Evolutionary conservation across 331 rosid species (phyloP), one percentile per base, ranked within the genome.

Genomic region (Stylosanthes scabra): DNA sequence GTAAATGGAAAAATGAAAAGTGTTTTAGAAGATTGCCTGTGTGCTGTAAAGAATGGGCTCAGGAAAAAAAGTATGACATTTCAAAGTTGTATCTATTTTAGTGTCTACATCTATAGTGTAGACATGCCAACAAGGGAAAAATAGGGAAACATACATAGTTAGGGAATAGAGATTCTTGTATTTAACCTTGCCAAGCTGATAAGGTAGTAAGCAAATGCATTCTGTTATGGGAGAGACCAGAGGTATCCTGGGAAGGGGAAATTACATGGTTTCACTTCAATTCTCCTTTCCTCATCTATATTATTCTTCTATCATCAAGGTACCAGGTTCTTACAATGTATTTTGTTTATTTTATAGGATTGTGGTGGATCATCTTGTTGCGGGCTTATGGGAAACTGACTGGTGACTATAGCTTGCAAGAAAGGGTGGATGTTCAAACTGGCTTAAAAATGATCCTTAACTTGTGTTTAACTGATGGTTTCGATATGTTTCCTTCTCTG

Each of bases 331-430:
- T 31, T 31, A 31, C 0, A 5, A 31, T 50, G 47, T n/a, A 7
- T 64, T 41, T 64, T 55, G 74, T 75, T 74, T 83, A 40, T 77
- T 51, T 69, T 67, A 68, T 77, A 94, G 99, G 99, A 62, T 81
- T 95, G 76, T 91, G 99, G 99, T 95, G 99, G 99, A 95, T 95
- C 77, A 90, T 95, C 74, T 85, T 95, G 44, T 81, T 95, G 88
- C 85, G 97, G 77, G 93, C 99, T 61, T 95, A 95, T 16, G 97
- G 97, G 74, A 95, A 88, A 85, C 84, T 92, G 67, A 88, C 97
- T 1, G 96, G 97, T 73, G 99, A 95, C 79, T 91, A 81, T 70
- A 77, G 85, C 55, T 82, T 95, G 82, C 97, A 90, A 85, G 93
- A 95, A 72, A 87, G 97, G 84, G 92, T 86, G 68, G 97, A 95